Conservation (phyloP, 2,329 filamentous ascomycete genomes). For the Teratosphaeria nubilosa region DNA sequence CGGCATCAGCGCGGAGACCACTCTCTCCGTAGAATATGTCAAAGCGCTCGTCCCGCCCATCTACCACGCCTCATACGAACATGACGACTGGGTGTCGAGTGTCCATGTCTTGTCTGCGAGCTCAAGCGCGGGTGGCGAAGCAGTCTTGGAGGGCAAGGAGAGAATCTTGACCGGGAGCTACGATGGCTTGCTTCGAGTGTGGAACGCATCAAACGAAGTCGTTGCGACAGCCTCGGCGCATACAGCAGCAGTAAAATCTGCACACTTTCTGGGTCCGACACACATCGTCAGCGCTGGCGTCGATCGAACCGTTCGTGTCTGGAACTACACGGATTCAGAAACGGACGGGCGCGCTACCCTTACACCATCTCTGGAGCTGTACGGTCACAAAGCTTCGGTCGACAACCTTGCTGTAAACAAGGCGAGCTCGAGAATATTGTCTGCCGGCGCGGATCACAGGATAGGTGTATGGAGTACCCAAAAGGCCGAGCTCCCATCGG, state of each 20-base stretch:
- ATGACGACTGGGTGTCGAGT: conserved; percentile 92
- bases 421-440: conserved; percentile 66
- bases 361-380: conserved; percentile 68
- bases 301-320: conserved; percentile 77
- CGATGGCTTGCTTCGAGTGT: conserved; percentile 78
- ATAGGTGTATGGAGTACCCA: conserved; percentile 84
- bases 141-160: conserved; percentile 42
- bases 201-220: conserved; percentile 81
- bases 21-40: conserved; percentile 83
- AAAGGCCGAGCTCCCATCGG: conserved; percentile 64
- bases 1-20: conserved; percentile 81
- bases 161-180: conserved; percentile 87
- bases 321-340: conserved; percentile 70
- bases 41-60: conserved; percentile 80
- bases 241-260: conserved; percentile 66
- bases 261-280: conserved; percentile 67
- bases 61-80: conserved; percentile 85
- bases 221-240: conserved; percentile 69
- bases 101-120: conserved; percentile 69
- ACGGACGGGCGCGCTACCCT: conserved; percentile 44
- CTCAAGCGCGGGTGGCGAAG: conserved; percentile 46
- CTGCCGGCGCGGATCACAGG: conserved; percentile 71
- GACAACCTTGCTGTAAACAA: conserved; percentile 66
- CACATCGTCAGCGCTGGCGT: conserved; percentile 75
- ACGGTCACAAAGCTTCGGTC: conserved; percentile 67